Base-by-base conservation (phyloP, 2,329 filamentous ascomycete genomes). In the Aureobasidium subglaciale region DNA sequence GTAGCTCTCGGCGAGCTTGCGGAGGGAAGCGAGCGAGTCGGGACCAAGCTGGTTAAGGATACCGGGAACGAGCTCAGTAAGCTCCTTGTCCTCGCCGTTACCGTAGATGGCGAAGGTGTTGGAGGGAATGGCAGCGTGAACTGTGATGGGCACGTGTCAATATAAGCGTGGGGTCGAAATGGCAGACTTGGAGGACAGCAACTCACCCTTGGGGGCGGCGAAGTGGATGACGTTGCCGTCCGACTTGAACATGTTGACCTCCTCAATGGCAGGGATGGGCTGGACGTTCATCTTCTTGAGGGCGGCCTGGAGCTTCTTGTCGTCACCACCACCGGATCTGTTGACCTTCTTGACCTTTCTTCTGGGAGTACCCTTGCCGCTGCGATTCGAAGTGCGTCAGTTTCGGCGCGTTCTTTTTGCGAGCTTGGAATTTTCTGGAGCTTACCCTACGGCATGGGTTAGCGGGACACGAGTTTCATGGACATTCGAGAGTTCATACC, bases 171-270 rank as follows among this genome's bases (percentile, higher is more conserved):
- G 20, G 46, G 30, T 6, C 29, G 15, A n/a, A 15, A 35, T n/a
- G 43, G 18, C 15, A 2, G 20, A 18, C 27, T 20, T 13, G 38
- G 11, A 15, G 4, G 15, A 18, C 10, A 29, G 29, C 45, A 35
- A 79, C 83, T 71, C 78, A 97, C 93, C 93, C 83, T 96, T 96
- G 67, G 93, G 93, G 70, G 89, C 89, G 68, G 90, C 87, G 75
- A 99, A 99, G 84, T 99, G 93, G 71, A 99, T 97, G 75, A 99
- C 93, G 76, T 99, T 99, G 76, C 93, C 93, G 74, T 99, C 93
- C 73, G 88, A 87, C 88, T 99, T 99, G 87, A 99, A 99, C 93
- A 99, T 99, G 87, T 99, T 99, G 75, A 99, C 93, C 82, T 99
- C 93, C 85, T 99, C 93, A 69, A 99, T 99, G 64, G 88, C 90